phyloP scores from a whole-genome alignment of 495 filamentous ascomycete genomes.

The Penicillium cataractarum region DNA sequence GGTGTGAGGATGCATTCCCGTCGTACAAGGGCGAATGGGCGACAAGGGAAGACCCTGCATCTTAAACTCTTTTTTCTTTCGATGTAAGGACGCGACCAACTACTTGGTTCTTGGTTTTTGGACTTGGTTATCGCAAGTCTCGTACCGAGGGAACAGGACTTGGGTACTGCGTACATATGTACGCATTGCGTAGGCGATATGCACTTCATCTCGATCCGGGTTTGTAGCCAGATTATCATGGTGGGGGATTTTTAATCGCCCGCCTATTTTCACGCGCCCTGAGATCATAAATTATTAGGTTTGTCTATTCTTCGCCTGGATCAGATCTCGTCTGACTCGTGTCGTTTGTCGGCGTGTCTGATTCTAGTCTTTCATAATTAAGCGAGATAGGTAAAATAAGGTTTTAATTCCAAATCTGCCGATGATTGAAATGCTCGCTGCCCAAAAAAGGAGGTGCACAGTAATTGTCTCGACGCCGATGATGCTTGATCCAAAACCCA shows the following conservation, averaged over 20 bases:
- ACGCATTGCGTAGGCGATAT: constrained; percentile 1
- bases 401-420: not conserved
- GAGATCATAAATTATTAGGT: not conserved
- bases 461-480: constrained; percentile 5
- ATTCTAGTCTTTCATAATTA: too few relatives aligned
- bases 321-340: not conserved
- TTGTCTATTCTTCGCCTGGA: not conserved
- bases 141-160: too few relatives aligned
- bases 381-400: not conserved
- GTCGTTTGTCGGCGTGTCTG: not conserved
- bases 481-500: not conserved
- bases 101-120: not conserved
- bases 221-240: not conserved
- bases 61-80: not conserved
- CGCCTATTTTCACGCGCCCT: not conserved
- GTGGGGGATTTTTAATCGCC: not conserved
- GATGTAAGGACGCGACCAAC: constrained; percentile 9
- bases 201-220: not conserved
- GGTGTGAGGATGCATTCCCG: constrained; percentile 6
- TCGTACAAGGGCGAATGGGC: constrained; percentile 2
- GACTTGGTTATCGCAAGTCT: too few relatives aligned
- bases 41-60: constrained; percentile 10
- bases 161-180: too few relatives aligned
- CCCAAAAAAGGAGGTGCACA: not conserved
- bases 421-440: not conserved